A percentile compares a stretch with the other conserved stretches of the same genome.
Conservation (phyloP, 495 filamentous ascomycete species). For the Penicillium silybi region DNA sequence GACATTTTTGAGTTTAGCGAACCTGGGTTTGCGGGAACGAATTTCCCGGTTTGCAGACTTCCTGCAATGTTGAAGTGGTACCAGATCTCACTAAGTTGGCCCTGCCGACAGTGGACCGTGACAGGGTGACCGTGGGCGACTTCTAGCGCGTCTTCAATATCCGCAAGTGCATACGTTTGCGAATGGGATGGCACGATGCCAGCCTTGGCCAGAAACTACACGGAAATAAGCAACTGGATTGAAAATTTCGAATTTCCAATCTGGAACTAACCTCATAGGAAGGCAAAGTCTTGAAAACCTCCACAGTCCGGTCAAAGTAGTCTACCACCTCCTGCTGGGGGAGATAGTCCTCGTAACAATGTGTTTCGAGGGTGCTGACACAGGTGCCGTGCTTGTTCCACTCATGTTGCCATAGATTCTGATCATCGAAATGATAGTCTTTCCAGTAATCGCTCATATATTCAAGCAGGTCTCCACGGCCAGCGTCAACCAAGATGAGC, state of each 20-base stretch:
- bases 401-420: slow-evolving; percentile 77
- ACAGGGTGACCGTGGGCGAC: slow-evolving; percentile 61
- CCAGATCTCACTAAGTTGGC: slow-evolving; percentile 72
- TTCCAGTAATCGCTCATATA: slow-evolving; percentile 84
- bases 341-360: slow-evolving; percentile 67
- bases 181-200: slow-evolving; percentile 46
- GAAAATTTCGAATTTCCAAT: not conserved
- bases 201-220: slow-evolving; percentile 40
- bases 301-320: slow-evolving; percentile 56
- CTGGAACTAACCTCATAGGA: slow-evolving; percentile 36
- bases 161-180: slow-evolving; percentile 53
- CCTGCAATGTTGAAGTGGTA: slow-evolving; percentile 81
- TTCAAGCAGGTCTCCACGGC: slow-evolving; percentile 56
- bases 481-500: slow-evolving; percentile 57
- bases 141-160: slow-evolving; percentile 63
- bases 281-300: slow-evolving; percentile 44
- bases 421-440: slow-evolving; percentile 59
- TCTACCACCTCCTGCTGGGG: slow-evolving; percentile 58
- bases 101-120: slow-evolving; percentile 60
- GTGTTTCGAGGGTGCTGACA: slow-evolving; percentile 58
- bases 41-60: slow-evolving; percentile 68
- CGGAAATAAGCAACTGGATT: not conserved
- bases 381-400: slow-evolving; percentile 79
- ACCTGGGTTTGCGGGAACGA: slow-evolving; percentile 62
- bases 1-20: slow-evolving; percentile 1